These are phyloP conservation scores for Penicillium italicum DNA, from an alignment of 2,329 filamentous ascomycete species.

Conservation along the genomic window DNA sequence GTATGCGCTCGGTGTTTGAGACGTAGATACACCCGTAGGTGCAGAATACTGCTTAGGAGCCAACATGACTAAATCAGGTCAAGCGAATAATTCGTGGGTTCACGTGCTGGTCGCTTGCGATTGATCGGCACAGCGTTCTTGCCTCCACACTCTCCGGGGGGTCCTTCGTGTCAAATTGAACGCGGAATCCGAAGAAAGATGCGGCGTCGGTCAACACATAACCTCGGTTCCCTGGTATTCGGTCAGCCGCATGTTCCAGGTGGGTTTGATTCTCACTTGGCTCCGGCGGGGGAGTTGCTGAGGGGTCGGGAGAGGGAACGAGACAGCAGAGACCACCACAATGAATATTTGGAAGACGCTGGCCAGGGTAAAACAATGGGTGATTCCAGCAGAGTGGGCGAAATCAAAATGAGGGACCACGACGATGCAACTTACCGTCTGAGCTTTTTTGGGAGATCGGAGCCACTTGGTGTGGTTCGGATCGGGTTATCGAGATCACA, in stretches of 20 bases:
- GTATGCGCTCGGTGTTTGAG: constrained; percentile 36
- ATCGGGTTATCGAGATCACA: constrained; percentile 16
- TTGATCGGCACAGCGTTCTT: constrained; percentile 7
- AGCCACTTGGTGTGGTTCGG: constrained; percentile 17
- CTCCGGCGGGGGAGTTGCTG: neutral
- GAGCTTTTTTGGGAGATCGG: constrained; percentile 23
- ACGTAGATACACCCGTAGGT: constrained; percentile 31
- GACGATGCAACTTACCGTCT: constrained; percentile 9
- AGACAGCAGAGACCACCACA: neutral
- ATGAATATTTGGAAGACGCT: neutral
- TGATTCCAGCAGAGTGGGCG: constrained; percentile 3
- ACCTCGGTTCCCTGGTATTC: constrained; percentile 8
- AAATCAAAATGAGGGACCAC: constrained; percentile 15
- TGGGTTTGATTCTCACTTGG: constrained; percentile 1
- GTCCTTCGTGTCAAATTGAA: constrained; percentile 7
- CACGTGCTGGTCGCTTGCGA: neutral
- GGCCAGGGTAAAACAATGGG: constrained; percentile 4
- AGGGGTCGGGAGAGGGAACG: neutral
- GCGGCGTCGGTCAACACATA: constrained; percentile 17
- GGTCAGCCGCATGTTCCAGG: constrained; percentile 7
- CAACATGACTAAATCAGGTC: constrained; percentile 32
- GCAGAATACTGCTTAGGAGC: constrained; percentile 43
- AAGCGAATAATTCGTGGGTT: neutral
- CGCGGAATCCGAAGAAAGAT: constrained; percentile 6
- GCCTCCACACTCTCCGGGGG: constrained; percentile 9